Evolutionary conservation across 2,329 filamentous ascomycete species (phyloP).

Genomic region (Claviceps maximensis): DNA sequence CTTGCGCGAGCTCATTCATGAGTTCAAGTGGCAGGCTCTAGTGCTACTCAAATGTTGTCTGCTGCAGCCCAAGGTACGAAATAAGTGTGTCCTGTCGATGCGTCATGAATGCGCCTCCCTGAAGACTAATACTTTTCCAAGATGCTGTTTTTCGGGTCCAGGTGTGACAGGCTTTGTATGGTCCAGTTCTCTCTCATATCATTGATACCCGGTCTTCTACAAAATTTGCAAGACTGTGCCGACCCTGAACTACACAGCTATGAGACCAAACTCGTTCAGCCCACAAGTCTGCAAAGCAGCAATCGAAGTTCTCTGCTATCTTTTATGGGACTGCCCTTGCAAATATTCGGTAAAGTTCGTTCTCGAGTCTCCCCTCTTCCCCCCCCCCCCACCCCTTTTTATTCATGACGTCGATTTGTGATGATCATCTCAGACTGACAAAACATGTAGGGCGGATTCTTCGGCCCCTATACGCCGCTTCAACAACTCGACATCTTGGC

Average conservation of each 20-base stretch:
- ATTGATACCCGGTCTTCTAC: conserved; percentile 81
- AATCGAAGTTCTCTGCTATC: conserved; percentile 79
- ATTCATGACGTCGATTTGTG: too few relatives aligned
- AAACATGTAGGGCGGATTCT: conserved; percentile 61
- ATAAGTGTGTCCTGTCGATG: not conserved
- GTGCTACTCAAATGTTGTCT: conserved; percentile 89
- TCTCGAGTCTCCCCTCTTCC: not conserved
- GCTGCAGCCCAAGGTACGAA: conserved; percentile 75
- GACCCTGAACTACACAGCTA: conserved; percentile 84
- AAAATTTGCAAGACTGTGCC: conserved; percentile 86
- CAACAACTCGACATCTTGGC: conserved; percentile 91
- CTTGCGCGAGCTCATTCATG: conserved; percentile 78
- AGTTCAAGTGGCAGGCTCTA: conserved; percentile 89
- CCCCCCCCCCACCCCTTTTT: not conserved
- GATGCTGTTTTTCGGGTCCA: conserved; percentile 98
- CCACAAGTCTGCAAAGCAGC: conserved; percentile 80
- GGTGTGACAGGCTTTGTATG: conserved; percentile 92
- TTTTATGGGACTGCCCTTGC: conserved; percentile 89
- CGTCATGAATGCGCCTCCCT: not conserved
- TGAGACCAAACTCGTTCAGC: conserved; percentile 58
- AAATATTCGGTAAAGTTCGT: conserved; percentile 78
- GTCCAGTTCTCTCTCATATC: conserved; percentile 96
- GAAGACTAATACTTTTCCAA: conserved; percentile 22
- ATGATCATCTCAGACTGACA: not conserved
- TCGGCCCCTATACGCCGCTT: conserved; percentile 90